Conservation (phyloP, 2,329 filamentous ascomycete species). For the Hypoxylon sp. region DNA sequence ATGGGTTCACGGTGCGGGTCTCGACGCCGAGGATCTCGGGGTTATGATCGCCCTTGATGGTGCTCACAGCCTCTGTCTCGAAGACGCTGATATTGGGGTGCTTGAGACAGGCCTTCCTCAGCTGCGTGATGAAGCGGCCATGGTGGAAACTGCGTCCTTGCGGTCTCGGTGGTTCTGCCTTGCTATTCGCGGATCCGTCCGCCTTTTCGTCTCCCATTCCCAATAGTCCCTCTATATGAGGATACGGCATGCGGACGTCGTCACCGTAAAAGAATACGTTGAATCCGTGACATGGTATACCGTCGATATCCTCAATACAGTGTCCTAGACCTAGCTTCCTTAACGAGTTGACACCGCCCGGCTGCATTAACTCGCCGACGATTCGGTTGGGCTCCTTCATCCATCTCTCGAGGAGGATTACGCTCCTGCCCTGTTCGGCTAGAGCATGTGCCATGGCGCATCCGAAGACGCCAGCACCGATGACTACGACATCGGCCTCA, state of each 20-base stretch:
- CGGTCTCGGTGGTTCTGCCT: slow-evolving; percentile 60
- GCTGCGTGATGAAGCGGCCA: slow-evolving; percentile 87
- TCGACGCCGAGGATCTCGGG: slow-evolving; percentile 86
- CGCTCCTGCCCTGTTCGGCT: slow-evolving; percentile 89
- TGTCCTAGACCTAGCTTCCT: slow-evolving; percentile 82
- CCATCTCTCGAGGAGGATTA: slow-evolving; percentile 88
- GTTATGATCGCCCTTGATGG: slow-evolving; percentile 77
- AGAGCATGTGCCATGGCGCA: slow-evolving; percentile 88
- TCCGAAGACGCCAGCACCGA: slow-evolving; percentile 91
- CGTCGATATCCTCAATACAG: slow-evolving; percentile 90
- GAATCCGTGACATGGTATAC: slow-evolving; percentile 86
- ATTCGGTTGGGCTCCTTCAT: slow-evolving; percentile 95
- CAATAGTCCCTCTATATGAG: slow-evolving; percentile 65
- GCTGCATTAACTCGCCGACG: slow-evolving; percentile 94
- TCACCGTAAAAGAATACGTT: slow-evolving; percentile 85
- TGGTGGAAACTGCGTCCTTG: slow-evolving; percentile 92
- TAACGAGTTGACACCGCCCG: slow-evolving; percentile 86
- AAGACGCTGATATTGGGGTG: slow-evolving; percentile 90
- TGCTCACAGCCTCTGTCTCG: slow-evolving; percentile 85
- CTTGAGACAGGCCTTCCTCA: slow-evolving; percentile 79
- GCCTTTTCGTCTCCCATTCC: slow-evolving; percentile 39
- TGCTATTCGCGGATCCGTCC: slow-evolving; percentile 51
- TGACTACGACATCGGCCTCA: slow-evolving; percentile 86
- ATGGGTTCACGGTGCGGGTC: slow-evolving; percentile 72
- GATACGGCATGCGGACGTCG: slow-evolving; percentile 83